These are phyloP conservation scores for Chlorella vulgaris DNA, from an alignment of 139 green algal species.

Conservation along the genomic window DNA sequence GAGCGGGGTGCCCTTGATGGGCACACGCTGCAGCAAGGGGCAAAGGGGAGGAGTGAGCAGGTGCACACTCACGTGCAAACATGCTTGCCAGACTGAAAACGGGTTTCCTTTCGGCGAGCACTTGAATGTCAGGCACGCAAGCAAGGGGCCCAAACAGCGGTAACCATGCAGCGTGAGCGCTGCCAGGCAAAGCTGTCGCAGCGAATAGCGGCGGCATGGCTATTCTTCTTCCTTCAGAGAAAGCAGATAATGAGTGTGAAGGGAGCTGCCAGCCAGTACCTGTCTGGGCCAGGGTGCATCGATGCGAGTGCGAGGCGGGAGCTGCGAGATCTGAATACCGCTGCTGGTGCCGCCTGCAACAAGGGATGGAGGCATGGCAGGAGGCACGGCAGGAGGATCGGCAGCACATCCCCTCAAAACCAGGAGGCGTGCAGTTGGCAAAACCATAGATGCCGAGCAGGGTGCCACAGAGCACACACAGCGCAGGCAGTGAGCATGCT, in stretches of 20 bases:
- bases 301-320: slow-evolving; percentile 72
- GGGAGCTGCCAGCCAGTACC: slow-evolving; percentile 27
- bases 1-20: slow-evolving; percentile 66
- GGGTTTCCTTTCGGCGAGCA: too few species aligned
- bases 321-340: slow-evolving; percentile 75
- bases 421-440: neutral
- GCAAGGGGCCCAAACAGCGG: too few species aligned
- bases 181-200: too few species aligned
- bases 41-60: neutral
- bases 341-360: slow-evolving; percentile 10
- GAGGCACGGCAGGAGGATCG: neutral
- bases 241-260: neutral
- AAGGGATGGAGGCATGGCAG: neutral
- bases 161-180: too few species aligned
- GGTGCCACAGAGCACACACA: too few species aligned
- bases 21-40: slow-evolving; percentile 29
- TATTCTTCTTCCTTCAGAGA: too few species aligned
- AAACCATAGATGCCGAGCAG: too few species aligned
- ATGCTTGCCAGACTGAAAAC: too few species aligned
- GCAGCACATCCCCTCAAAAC: slow-evolving; percentile 6
- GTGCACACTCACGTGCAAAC: too few species aligned
- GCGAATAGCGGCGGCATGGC: too few species aligned
- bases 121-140: too few species aligned
- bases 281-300: slow-evolving; percentile 74
- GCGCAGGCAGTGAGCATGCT: too few species aligned